Conservation (phyloP, 495 filamentous ascomycete species). For the Physcia stellaris region DNA sequence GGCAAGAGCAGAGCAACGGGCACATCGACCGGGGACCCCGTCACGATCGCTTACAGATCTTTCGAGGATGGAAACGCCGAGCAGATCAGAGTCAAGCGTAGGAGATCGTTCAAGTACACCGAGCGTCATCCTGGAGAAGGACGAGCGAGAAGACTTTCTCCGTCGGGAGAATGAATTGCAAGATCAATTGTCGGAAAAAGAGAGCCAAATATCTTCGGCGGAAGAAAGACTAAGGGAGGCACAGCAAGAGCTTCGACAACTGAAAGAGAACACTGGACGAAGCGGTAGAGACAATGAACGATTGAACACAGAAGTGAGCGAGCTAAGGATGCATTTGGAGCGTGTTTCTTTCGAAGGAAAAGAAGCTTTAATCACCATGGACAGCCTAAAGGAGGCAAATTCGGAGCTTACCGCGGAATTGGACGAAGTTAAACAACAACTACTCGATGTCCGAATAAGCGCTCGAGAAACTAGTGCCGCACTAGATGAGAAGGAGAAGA, state of each 20-base stretch:
- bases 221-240: slow-evolving; percentile 68
- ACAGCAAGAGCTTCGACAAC: slow-evolving; percentile 63
- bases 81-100: slow-evolving; percentile 62
- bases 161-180: slow-evolving; percentile 93
- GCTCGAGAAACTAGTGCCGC: slow-evolving; percentile 82
- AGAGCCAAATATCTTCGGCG: slow-evolving; percentile 60
- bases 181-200: slow-evolving; percentile 87
- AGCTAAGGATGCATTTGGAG: slow-evolving; percentile 90
- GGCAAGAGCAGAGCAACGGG: slow-evolving; percentile 44
- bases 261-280: slow-evolving; percentile 72
- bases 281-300: slow-evolving; percentile 79
- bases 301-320: slow-evolving; percentile 70
- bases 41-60: slow-evolving; percentile 53
- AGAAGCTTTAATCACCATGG: slow-evolving; percentile 94
- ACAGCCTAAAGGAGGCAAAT: slow-evolving; percentile 91
- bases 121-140: slow-evolving; percentile 79
- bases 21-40: slow-evolving; percentile 64
- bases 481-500: slow-evolving; percentile 92
- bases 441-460: slow-evolving; percentile 88
- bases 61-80: slow-evolving; percentile 43
- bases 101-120: slow-evolving; percentile 84
- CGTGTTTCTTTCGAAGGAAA: slow-evolving; percentile 91
- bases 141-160: slow-evolving; percentile 92
- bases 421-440: slow-evolving; percentile 92
- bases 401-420: slow-evolving; percentile 79